Base-by-base conservation (phyloP, 2,329 filamentous ascomycete genomes). In the Paraphaeosphaeria minitans region DNA sequence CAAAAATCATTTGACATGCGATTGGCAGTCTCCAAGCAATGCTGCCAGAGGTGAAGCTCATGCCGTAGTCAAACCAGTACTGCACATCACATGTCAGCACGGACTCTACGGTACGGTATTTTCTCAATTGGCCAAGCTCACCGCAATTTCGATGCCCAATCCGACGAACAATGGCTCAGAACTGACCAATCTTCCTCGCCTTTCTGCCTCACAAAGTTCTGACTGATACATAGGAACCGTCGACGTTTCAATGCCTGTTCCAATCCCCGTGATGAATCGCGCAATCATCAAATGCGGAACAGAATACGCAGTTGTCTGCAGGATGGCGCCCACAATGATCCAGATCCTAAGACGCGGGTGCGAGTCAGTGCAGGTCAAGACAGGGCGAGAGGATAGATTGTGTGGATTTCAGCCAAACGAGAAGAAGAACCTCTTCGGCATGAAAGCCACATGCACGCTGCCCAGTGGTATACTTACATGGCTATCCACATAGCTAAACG, bases 151-250 rank as follows among this genome's bases (percentile, higher is more conserved):
- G 21, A 80, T 82, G 33, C 82, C 81, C 33, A 83, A 78, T 8
- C 80, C 80, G 33, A 83, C 80, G 41, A 78, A 78, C 64, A 82
- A 80, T 61, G 79, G 82, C 65, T 80, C 84, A 22, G 85, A 84
- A 68, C 84, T 85, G 57, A 87, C 86, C 45, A 87, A 73, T 27
- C 85, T 80, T 60, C 85, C 85, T 62, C 85, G 81, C 69, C 86
- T 86, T 66, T 80, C 80, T 0, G 84, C 81, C 49, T 78, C 77
- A 5, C 81, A 82, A 56, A 81, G 81, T 63, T 84, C 82, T 4
- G 80, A 79, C 72, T 83, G 82, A 65, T 83, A 84, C 46, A 81
- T 82, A 1, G 82, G 82, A 9, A 84, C 82, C 0, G 82, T 83
- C 0, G 79, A 80, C 3, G 82, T 83, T 66, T 84, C 83, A 70